Evolutionary conservation across 768 basidiomycete species (phyloP).

Genomic region (Trametes gibbosa): DNA sequence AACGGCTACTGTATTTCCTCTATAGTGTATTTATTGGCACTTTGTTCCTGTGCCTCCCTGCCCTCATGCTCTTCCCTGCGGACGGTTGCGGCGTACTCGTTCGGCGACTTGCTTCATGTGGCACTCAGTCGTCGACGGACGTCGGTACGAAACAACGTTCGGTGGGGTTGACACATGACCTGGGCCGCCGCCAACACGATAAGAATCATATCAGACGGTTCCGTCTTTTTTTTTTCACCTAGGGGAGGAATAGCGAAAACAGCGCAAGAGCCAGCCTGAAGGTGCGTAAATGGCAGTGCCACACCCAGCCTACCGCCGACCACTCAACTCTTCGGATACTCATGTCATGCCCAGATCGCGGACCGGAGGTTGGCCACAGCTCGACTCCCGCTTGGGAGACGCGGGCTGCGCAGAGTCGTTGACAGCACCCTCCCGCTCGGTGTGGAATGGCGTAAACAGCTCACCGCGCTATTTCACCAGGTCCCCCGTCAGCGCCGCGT

Average conservation of each 20-base stretch:
- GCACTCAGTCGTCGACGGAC: too few relatives aligned
- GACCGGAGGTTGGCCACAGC: too few relatives aligned
- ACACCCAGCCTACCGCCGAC: too few relatives aligned
- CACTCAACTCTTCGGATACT: too few relatives aligned
- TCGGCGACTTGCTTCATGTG: neutral
- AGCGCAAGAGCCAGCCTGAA: neutral
- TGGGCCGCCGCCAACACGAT: neutral
- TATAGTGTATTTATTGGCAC: too few relatives aligned
- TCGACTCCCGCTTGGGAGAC: neutral
- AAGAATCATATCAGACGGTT: neutral
- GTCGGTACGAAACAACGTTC: too few relatives aligned
- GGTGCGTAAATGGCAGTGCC: neutral
- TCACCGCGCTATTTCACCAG: neutral
- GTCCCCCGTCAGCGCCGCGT: neutral
- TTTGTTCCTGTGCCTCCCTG: too few relatives aligned
- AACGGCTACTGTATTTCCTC: too few relatives aligned
- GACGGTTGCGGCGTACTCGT: too few relatives aligned
- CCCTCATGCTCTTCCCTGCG: too few relatives aligned
- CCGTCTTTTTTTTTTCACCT: neutral
- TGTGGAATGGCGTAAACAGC: conserved; percentile 10
- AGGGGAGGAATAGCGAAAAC: conserved; percentile 11
- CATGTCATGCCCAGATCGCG: too few relatives aligned
- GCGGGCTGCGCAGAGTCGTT: neutral
- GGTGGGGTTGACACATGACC: too few relatives aligned
- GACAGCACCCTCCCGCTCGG: neutral